Conservation (phyloP, 192 early-diverging fungal genomes). For the Phlyctochytrium arcticum region DNA sequence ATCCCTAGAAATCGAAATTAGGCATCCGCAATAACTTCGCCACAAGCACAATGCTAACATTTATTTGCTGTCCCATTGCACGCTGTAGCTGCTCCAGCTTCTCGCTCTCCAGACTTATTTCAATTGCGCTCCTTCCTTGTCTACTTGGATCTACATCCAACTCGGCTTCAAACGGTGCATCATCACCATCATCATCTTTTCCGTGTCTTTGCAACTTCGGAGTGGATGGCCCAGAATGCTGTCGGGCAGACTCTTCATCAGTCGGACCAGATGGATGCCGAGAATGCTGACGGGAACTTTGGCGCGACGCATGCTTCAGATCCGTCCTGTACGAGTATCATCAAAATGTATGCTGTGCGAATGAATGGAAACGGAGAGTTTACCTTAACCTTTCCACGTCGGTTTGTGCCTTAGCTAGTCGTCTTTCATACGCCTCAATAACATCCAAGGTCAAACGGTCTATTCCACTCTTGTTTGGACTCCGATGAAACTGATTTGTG, state of each 20-base stretch:
- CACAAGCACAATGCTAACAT: not conserved
- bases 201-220: no score
- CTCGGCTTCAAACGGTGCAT: no score
- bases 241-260: no score
- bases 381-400: constrained; percentile 24
- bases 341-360: no score
- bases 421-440: constrained; percentile 37
- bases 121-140: not conserved
- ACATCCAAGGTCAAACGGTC: constrained; percentile 42
- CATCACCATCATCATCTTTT: no score
- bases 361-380: no score
- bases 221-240: no score
- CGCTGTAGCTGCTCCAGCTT: not conserved
- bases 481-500: constrained; percentile 22
- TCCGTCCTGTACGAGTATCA: no score
- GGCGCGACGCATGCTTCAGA: no score
- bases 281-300: no score
- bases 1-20: not conserved
- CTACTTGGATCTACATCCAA: not conserved
- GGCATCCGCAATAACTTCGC: not conserved
- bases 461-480: constrained; percentile 31
- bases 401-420: constrained; percentile 11
- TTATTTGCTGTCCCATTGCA: constrained; percentile 12
- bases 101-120: not conserved
- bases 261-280: no score